Evolutionary conservation across 2,329 filamentous ascomycete genomes (phyloP).

Genomic region (Claviceps digitariae): DNA sequence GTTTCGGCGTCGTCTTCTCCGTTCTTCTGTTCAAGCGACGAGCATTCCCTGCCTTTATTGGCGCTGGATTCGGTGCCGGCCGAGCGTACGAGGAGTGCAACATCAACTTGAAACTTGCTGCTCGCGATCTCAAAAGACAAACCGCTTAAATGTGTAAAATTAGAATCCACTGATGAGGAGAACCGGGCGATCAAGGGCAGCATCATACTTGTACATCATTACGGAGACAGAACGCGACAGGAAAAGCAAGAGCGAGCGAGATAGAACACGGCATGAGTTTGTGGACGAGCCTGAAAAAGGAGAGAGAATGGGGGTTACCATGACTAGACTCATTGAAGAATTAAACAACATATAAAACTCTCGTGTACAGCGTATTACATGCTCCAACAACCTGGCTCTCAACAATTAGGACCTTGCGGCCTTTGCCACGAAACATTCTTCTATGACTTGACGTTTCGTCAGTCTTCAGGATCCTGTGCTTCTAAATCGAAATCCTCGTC

Average conservation of each 20-base stretch:
- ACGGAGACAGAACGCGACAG: conserved; percentile 10
- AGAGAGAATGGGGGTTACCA: background rate
- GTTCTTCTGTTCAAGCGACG: conserved; percentile 96
- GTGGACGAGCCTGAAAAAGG: background rate
- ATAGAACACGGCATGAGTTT: conserved; percentile 7
- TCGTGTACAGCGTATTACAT: conserved; percentile 1
- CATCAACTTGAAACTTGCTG: conserved; percentile 53
- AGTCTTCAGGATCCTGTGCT: conserved; percentile 6
- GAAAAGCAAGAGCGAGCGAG: conserved; percentile 5
- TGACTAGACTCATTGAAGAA: conserved; percentile 1
- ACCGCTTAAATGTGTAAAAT: conserved; percentile 18
- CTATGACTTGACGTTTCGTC: background rate
- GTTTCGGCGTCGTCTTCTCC: conserved; percentile 96
- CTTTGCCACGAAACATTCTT: background rate
- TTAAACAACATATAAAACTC: background rate
- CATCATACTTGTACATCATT: conserved; percentile 14
- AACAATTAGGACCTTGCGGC: background rate
- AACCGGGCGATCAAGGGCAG: background rate
- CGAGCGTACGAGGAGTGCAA: conserved; percentile 98
- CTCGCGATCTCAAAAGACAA: conserved; percentile 42
- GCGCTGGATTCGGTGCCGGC: conserved; percentile 87
- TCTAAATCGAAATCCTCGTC: conserved; percentile 7
- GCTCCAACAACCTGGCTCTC: background rate
- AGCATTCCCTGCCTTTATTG: conserved; percentile 93
- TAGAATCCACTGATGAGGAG: background rate